Conservation (phyloP, 1,139 yeast species). For the Taphrina communis region DNA sequence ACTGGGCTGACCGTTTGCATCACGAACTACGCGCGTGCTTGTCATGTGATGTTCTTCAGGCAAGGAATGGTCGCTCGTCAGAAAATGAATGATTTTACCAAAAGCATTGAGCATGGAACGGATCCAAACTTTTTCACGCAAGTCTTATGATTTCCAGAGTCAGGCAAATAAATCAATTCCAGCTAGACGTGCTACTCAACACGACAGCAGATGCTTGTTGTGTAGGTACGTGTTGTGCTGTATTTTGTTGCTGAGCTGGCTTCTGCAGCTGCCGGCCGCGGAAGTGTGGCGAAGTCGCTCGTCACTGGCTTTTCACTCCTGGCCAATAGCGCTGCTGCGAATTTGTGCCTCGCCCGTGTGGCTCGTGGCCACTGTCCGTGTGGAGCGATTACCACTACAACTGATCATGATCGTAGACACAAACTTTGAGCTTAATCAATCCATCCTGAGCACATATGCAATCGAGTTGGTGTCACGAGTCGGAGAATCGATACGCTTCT, state of each 20-base stretch:
- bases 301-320: not conserved
- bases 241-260: conserved; percentile 10
- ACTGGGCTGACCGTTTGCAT: not conserved
- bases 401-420: too few relatives aligned
- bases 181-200: too few relatives aligned
- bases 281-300: conserved; percentile 2
- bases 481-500: too few relatives aligned
- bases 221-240: not conserved
- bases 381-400: too few relatives aligned
- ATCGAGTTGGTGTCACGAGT: too few relatives aligned
- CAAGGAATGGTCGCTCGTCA: not conserved
- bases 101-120: not conserved
- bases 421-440: too few relatives aligned
- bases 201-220: too few relatives aligned
- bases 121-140: not conserved
- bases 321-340: not conserved
- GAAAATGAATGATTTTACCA: not conserved
- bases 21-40: conserved; percentile 3
- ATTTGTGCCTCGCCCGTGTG: too few relatives aligned
- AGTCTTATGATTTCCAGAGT: not conserved
- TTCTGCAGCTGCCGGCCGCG: not conserved
- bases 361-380: too few relatives aligned
- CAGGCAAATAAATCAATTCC: too few relatives aligned
- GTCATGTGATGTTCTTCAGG: not conserved
- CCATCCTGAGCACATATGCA: too few relatives aligned